A percentile compares a stretch with the other conserved stretches of the same genome.
phyloP scores from a whole-genome alignment of 2,329 filamentous ascomycete genomes.

The Raffaelea arxii region DNA sequence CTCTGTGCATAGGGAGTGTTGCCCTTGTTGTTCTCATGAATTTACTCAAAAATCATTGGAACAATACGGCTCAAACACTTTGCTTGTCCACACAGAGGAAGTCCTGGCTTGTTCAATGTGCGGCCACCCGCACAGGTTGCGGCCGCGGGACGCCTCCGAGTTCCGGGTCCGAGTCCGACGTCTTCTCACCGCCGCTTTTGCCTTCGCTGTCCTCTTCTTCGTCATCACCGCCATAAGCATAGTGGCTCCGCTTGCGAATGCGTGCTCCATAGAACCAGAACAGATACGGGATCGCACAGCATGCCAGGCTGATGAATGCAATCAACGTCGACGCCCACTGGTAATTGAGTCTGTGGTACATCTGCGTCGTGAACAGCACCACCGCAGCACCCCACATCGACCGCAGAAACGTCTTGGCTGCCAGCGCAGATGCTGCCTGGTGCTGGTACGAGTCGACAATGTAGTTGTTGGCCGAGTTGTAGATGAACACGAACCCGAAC shows the following conservation, averaged over 20 bases:
- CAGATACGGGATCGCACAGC: conserved; percentile 33
- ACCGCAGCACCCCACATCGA: conserved; percentile 41
- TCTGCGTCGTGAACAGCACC: conserved; percentile 33
- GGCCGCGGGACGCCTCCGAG: no score
- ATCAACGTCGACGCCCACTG: conserved; percentile 23
- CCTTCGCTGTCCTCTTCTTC: no score
- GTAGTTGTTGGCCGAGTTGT: conserved; percentile 40
- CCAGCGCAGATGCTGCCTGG: conserved; percentile 42
- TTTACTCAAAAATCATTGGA: no score
- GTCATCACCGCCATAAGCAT: no score
- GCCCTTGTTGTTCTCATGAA: no score
- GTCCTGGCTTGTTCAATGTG: no score
- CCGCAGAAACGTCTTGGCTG: conserved; percentile 51
- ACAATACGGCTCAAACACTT: no score
- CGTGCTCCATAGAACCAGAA: conserved; percentile 34
- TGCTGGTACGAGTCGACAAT: conserved; percentile 47
- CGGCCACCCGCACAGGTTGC: no score
- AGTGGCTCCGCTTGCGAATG: conserved; percentile 25
- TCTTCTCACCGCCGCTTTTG: no score
- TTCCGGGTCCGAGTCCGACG: no score
- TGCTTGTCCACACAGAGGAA: no score
- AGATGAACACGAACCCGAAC: conserved; percentile 16
- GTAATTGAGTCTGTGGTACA: conserved; percentile 13
- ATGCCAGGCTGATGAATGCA: conserved; percentile 31
- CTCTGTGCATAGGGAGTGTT: no score